Conservation (phyloP, 129 eudicot genomes). For the Cynara cardunculus region DNA sequence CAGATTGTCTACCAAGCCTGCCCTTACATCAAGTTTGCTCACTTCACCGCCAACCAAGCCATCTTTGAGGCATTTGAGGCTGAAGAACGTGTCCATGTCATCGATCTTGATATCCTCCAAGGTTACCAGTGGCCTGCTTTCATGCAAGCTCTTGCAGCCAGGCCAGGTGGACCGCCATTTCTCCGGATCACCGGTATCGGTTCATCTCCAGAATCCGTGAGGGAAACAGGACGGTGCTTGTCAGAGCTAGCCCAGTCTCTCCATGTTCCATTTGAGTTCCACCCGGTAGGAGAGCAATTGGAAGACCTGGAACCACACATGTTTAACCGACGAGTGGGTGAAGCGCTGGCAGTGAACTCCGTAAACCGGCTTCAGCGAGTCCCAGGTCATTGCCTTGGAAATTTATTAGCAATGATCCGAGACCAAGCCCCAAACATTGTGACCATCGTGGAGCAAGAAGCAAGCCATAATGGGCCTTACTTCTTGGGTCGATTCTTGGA, state of each 20-base stretch:
- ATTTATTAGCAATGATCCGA: constrained; percentile 58
- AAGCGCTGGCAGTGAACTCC: constrained; percentile 73
- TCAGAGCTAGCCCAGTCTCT: constrained; percentile 63
- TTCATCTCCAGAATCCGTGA: constrained; percentile 47
- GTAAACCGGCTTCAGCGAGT: constrained; percentile 70
- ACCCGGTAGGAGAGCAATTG: constrained; percentile 53
- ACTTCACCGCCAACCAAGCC: constrained; percentile 78
- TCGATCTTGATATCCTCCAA: constrained; percentile 74
- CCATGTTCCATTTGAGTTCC: constrained; percentile 69
- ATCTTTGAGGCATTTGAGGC: constrained; percentile 71
- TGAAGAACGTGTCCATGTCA: constrained; percentile 70
- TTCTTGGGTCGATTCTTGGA: constrained; percentile 78
- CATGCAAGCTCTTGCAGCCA: constrained; percentile 75
- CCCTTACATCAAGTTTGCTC: constrained; percentile 75
- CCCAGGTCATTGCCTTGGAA: constrained; percentile 45
- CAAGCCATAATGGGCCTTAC: constrained; percentile 79
- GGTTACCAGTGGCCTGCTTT: constrained; percentile 87
- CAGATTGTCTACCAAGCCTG: constrained; percentile 78
- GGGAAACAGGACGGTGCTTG: constrained; percentile 65
- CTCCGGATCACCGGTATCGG: constrained; percentile 73
- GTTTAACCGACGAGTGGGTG: constrained; percentile 71
- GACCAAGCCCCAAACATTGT: constrained; percentile 77
- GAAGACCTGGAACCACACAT: constrained; percentile 67
- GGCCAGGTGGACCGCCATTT: constrained; percentile 69
- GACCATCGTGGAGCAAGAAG: constrained; percentile 76